phyloP scores from a whole-genome alignment of 1,284 basidiomycete species.

The Tilletiaria anomala region DNA sequence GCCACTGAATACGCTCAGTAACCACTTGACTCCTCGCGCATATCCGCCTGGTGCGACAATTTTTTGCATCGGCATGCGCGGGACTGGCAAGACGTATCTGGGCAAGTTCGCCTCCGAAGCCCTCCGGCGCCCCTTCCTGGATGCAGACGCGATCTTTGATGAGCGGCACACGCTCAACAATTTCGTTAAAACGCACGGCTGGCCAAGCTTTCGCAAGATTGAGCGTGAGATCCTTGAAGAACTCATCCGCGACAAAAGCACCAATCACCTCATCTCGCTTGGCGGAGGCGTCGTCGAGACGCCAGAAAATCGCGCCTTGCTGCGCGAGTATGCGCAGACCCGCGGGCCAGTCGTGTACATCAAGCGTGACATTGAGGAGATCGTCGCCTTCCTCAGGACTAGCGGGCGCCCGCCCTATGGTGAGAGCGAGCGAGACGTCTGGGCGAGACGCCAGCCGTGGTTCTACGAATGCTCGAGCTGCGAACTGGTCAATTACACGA shows the following conservation, averaged over 20 bases:
- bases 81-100: slow-evolving; percentile 84
- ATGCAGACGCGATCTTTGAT: slow-evolving; percentile 67
- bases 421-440: slow-evolving; percentile 63
- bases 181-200: slow-evolving; percentile 63
- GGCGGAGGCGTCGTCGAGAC: slow-evolving; percentile 92
- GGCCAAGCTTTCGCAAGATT: slow-evolving; percentile 57
- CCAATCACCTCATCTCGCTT: slow-evolving; percentile 51
- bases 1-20: slow-evolving; percentile 6
- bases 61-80: slow-evolving; percentile 87
- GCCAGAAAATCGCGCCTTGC: slow-evolving; percentile 47
- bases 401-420: slow-evolving; percentile 59
- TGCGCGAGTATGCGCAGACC: slow-evolving; percentile 54
- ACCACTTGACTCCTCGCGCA: slow-evolving; percentile 14
- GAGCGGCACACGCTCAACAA: slow-evolving; percentile 51
- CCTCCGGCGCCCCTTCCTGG: slow-evolving; percentile 64
- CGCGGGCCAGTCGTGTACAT: slow-evolving; percentile 58
- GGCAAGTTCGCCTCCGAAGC: slow-evolving; percentile 62
- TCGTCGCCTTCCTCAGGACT: slow-evolving; percentile 70
- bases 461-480: slow-evolving; percentile 70
- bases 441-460: slow-evolving; percentile 67
- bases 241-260: slow-evolving; percentile 30
- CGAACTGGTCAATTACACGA: slow-evolving; percentile 71
- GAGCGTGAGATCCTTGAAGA: slow-evolving; percentile 40
- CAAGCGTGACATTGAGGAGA: slow-evolving; percentile 54
- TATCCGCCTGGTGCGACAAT: slow-evolving; percentile 52